phyloP scores from a whole-genome alignment of 1,284 basidiomycete species.

The Rhodotorula sp. region DNA sequence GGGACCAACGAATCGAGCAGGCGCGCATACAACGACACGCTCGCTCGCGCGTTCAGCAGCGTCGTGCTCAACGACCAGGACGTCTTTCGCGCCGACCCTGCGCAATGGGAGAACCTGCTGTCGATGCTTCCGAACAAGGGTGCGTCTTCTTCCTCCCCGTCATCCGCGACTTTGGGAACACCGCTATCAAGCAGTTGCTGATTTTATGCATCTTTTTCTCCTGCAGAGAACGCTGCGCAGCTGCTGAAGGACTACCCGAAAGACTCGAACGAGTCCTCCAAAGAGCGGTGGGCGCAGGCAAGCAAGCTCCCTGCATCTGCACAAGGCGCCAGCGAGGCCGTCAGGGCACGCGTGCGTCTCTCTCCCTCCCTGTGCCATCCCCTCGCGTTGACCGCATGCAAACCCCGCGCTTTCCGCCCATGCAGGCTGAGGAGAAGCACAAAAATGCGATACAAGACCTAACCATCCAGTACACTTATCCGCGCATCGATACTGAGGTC shows the following conservation, averaged over 20 bases:
- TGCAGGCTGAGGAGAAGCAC: slow-evolving; percentile 42
- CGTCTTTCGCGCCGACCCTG: slow-evolving; percentile 66
- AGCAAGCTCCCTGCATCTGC: neutral
- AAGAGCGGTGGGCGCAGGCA: slow-evolving; percentile 27
- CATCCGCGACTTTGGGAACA: neutral
- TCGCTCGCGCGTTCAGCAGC: slow-evolving; percentile 64
- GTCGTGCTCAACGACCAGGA: slow-evolving; percentile 85
- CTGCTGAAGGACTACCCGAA: slow-evolving; percentile 15
- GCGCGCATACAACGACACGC: slow-evolving; percentile 55
- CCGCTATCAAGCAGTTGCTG: too few species aligned
- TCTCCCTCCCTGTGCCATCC: neutral
- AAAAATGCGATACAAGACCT: slow-evolving; percentile 73
- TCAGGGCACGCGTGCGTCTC: neutral
- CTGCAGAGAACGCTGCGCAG: slow-evolving; percentile 52
- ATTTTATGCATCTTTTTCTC: neutral
- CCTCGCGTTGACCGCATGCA: neutral
- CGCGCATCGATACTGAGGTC: slow-evolving; percentile 93
- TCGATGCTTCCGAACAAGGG: slow-evolving; percentile 70
- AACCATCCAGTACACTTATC: slow-evolving; percentile 92
- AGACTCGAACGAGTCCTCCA: slow-evolving; percentile 9
- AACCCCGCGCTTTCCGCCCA: too few species aligned
- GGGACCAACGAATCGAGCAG: too few species aligned
- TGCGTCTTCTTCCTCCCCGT: slow-evolving; percentile 39
- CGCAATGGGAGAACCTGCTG: slow-evolving; percentile 75
- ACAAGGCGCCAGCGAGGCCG: neutral